Percentiles rank a stretch among this genome's conserved stretches.
Evolutionary conservation across 2,329 filamentous ascomycete genomes (phyloP).

Genomic region (Monilinia polystroma): DNA sequence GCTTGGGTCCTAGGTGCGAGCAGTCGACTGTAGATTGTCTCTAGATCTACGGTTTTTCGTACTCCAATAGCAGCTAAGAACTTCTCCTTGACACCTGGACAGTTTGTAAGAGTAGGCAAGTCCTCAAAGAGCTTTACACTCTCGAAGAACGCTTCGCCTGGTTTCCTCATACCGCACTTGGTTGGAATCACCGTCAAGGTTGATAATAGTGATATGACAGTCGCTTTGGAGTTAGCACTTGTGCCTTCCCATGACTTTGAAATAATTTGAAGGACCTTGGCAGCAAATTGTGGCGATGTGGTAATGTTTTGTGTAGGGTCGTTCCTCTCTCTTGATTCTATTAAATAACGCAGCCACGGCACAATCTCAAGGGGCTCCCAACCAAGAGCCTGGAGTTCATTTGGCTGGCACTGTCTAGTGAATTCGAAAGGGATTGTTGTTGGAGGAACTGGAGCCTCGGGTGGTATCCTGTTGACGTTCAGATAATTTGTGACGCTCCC

Average conservation of each 20-base stretch:
- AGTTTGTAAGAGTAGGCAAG: slow-evolving; percentile 74
- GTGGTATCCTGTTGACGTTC: slow-evolving; percentile 73
- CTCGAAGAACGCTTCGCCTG: slow-evolving; percentile 84
- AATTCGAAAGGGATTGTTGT: slow-evolving; percentile 83
- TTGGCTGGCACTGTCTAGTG: slow-evolving; percentile 64
- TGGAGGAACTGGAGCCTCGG: slow-evolving; percentile 76
- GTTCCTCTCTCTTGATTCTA: slow-evolving; percentile 62
- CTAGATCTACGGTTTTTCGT: slow-evolving; percentile 90
- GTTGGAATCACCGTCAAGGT: slow-evolving; percentile 80
- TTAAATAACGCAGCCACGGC: slow-evolving; percentile 79
- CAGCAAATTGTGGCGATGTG: slow-evolving; percentile 69
- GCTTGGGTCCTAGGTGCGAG: slow-evolving; percentile 58
- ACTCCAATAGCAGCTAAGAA: slow-evolving; percentile 81
- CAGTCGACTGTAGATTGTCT: slow-evolving; percentile 87
- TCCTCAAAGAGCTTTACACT: slow-evolving; percentile 96
- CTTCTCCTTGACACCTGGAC: slow-evolving; percentile 84
- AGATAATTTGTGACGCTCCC: slow-evolving; percentile 74
- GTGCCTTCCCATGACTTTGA: slow-evolving; percentile 91
- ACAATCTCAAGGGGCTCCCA: slow-evolving; percentile 85
- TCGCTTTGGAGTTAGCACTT: slow-evolving; percentile 62
- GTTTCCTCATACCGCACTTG: slow-evolving; percentile 83
- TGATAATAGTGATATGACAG: slow-evolving; percentile 63
- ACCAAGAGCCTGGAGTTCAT: slow-evolving; percentile 74
- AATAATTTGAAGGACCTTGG: slow-evolving; percentile 72
- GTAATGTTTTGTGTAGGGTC: slow-evolving; percentile 68